Conservation (phyloP, 805 yeast species). For the Candida hungchunana region DNA sequence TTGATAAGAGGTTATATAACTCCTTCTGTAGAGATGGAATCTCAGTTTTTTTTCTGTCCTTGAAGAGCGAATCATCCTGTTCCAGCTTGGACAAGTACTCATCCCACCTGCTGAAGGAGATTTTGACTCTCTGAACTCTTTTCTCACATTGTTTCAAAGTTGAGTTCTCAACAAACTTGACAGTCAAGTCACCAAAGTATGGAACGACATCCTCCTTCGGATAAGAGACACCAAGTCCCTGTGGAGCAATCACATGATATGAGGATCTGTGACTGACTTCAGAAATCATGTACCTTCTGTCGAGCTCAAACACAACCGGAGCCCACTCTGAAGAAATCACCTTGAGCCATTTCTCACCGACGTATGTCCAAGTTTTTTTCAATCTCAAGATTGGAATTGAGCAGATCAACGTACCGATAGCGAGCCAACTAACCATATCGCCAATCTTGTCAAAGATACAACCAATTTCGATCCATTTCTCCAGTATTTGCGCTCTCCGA, state of each 20-base stretch:
- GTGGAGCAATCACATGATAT: slow-evolving; percentile 77
- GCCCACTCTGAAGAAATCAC: slow-evolving; percentile 82
- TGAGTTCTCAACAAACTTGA: slow-evolving; percentile 33
- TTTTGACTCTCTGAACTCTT: slow-evolving; percentile 61
- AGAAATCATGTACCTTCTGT: slow-evolving; percentile 62
- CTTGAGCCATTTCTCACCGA: slow-evolving; percentile 54
- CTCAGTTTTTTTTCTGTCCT: slow-evolving; percentile 20
- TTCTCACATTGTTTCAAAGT: slow-evolving; percentile 55
- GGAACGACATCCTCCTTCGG: slow-evolving; percentile 80
- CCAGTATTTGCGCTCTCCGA: slow-evolving; percentile 58
- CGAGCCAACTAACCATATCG: slow-evolving; percentile 93
- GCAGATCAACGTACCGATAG: slow-evolving; percentile 78
- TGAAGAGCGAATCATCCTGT: slow-evolving; percentile 33
- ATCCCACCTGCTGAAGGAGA: slow-evolving; percentile 80
- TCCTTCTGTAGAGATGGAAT: slow-evolving; percentile 33
- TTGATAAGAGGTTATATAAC: slow-evolving; percentile 43
- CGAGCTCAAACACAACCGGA: slow-evolving; percentile 85
- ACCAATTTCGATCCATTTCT: slow-evolving; percentile 85
- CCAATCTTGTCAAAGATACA: slow-evolving; percentile 72
- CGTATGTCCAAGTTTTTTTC: slow-evolving; percentile 67
- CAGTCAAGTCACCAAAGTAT: slow-evolving; percentile 80
- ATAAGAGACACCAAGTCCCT: slow-evolving; percentile 75
- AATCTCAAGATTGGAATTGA: slow-evolving; percentile 79
- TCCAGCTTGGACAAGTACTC: slow-evolving; percentile 52
- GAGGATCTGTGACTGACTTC: slow-evolving; percentile 55